Conservation (phyloP, 2,329 filamentous ascomycete species). For the Eutypella sp. region DNA sequence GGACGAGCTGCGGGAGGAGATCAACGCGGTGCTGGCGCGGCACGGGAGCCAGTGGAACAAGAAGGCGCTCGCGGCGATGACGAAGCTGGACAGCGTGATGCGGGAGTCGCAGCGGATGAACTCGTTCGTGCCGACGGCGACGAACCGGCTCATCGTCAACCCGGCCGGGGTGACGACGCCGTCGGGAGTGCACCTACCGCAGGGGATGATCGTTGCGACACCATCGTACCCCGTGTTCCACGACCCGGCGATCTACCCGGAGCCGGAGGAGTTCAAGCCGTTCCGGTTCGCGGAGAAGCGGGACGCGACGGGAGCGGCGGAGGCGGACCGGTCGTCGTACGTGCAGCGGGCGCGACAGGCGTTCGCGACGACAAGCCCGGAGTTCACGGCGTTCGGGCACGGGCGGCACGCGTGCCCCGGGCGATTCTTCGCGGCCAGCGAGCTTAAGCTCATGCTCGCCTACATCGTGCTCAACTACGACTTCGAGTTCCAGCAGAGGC, state of each 20-base stretch:
- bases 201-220: conserved; percentile 23
- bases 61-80: conserved; percentile 27
- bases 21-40: conserved; percentile 24
- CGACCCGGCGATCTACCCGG: conserved; percentile 41
- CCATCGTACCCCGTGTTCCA: conserved; percentile 26
- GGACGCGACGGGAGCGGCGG: neutral
- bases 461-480: conserved; percentile 21
- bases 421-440: conserved; percentile 32
- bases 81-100: conserved; percentile 35
- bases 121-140: conserved; percentile 24
- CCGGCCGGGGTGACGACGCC: conserved; percentile 27
- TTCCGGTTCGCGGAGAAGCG: conserved; percentile 19
- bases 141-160: conserved; percentile 18
- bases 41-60: conserved; percentile 28
- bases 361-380: conserved; percentile 26
- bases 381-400: conserved; percentile 31
- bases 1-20: conserved; percentile 40
- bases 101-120: conserved; percentile 35
- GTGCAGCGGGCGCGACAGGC: conserved; percentile 16
- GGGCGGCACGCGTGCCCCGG: conserved; percentile 35
- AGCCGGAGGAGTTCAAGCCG: conserved; percentile 31
- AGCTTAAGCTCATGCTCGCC: conserved; percentile 30
- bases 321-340: conserved; percentile 4
- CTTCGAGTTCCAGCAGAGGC: conserved; percentile 15
- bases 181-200: conserved; percentile 28